phyloP scores from a whole-genome alignment of 805 yeast species.

The Pachysolen tannophilus region DNA sequence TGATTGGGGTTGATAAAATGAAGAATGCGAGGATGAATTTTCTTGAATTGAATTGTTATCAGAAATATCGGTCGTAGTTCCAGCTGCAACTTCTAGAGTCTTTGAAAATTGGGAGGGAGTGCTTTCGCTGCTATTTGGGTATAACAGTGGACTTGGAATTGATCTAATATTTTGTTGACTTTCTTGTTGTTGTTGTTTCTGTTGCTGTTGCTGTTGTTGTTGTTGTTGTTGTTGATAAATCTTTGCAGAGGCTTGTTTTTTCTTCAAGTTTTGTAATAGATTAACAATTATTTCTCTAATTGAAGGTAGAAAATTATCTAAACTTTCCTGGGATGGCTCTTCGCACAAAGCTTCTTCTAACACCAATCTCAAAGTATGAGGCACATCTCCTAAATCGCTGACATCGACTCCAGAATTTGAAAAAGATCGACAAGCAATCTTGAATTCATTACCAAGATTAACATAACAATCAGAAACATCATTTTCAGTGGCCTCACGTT shows the following conservation, averaged over 20 bases:
- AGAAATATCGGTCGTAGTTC: too few relatives aligned
- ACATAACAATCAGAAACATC: conserved; percentile 90
- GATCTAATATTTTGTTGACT: conserved; percentile 12
- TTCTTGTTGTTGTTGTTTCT: conserved; percentile 9
- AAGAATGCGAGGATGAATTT: background rate
- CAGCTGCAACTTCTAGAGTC: too few relatives aligned
- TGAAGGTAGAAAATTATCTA: conserved; percentile 74
- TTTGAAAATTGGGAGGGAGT: too few relatives aligned
- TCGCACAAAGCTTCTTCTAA: conserved; percentile 83
- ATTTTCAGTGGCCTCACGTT: conserved; percentile 65
- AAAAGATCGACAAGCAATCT: conserved; percentile 77
- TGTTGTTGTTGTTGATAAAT: conserved; percentile 9
- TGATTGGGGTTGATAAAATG: too few relatives aligned
- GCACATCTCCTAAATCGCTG: conserved; percentile 84
- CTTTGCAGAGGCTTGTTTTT: conserved; percentile 53
- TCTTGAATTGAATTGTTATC: background rate
- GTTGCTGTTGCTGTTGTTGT: conserved; percentile 5
- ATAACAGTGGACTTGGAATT: conserved; percentile 18
- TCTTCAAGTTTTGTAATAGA: conserved; percentile 69
- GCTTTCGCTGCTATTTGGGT: background rate
- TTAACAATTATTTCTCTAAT: conserved; percentile 82
- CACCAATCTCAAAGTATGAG: conserved; percentile 67
- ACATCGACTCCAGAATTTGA: conserved; percentile 72
- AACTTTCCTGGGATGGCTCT: conserved; percentile 72
- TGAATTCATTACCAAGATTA: conserved; percentile 86